Conservation (phyloP, 345 rosid species). For the Arabidopsis suecica region DNA sequence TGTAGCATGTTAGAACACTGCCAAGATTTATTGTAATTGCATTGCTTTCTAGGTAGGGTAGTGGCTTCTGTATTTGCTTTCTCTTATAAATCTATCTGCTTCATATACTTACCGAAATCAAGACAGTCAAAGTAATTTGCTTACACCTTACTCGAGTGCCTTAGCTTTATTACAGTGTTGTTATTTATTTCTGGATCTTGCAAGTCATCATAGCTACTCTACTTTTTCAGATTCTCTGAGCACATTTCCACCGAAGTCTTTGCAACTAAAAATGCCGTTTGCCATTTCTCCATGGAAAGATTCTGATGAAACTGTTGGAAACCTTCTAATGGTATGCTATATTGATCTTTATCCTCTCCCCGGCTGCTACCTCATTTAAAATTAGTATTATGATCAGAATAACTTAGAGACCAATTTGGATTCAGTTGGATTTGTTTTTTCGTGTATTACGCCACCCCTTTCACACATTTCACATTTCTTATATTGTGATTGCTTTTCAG, state of each 20-base stretch:
- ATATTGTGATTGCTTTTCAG: constrained; percentile 54
- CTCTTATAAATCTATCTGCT: background rate
- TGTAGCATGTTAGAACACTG: constrained; percentile 27
- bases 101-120: constrained; percentile 12
- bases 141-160: constrained; percentile 17
- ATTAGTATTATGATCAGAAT: constrained; percentile 12
- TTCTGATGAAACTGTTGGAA: constrained; percentile 85
- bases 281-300: constrained; percentile 83
- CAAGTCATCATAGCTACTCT: constrained; percentile 21
- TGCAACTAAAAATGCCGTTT: constrained; percentile 79
- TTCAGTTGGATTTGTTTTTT: constrained; percentile 1
- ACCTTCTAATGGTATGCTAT: constrained; percentile 88
- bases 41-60: constrained; percentile 13
- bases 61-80: constrained; percentile 1
- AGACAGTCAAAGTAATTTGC: constrained; percentile 18
- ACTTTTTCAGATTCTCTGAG: constrained; percentile 68
- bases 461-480: constrained; percentile 28
- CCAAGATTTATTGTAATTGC: constrained; percentile 5
- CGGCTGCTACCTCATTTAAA: background rate
- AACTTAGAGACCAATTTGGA: constrained; percentile 26
- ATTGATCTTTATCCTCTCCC: constrained; percentile 19
- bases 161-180: background rate
- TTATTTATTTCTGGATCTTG: constrained; percentile 23
- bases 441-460: background rate
- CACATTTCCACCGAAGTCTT: constrained; percentile 68